A percentile compares a stretch with the other conserved stretches of the same genome.
Evolutionary conservation across 306 rosid species (phyloP).

Genomic region (Lathyrus aphaca): DNA sequence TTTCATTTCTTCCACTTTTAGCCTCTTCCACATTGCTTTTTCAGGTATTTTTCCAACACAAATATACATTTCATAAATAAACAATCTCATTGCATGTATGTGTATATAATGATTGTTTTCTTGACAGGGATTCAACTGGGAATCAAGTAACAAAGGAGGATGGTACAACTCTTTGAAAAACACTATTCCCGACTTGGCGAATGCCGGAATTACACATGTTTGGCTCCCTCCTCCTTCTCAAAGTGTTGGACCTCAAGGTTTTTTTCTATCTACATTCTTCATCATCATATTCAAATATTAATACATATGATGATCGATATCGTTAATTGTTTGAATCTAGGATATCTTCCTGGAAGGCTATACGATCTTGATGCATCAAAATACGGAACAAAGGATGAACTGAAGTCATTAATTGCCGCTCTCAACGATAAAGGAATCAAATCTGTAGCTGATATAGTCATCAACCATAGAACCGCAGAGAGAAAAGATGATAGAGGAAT

Average conservation of each 20-base stretch:
- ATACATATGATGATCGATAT: neutral
- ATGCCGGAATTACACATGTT: conserved; percentile 72
- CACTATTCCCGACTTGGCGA: conserved; percentile 58
- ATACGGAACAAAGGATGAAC: conserved; percentile 60
- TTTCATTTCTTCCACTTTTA: conserved; percentile 47
- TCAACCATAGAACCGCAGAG: conserved; percentile 87
- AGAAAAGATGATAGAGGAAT: conserved; percentile 63
- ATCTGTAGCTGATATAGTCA: conserved; percentile 74
- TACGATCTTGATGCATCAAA: conserved; percentile 82
- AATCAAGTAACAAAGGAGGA: conserved; percentile 68
- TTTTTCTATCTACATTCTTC: neutral
- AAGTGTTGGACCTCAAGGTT: conserved; percentile 56
- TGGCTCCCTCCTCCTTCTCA: conserved; percentile 96
- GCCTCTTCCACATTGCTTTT: conserved; percentile 60
- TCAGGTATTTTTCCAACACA: conserved; percentile 52
- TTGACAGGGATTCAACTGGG: conserved; percentile 85
- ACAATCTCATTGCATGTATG: neutral
- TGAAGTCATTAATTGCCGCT: conserved; percentile 57
- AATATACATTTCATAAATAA: neutral
- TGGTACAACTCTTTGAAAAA: conserved; percentile 74
- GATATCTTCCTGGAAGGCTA: conserved; percentile 84
- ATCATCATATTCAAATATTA: neutral
- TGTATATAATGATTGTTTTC: conserved; percentile 17
- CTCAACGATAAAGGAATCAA: conserved; percentile 58
- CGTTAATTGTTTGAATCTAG: conserved; percentile 32